Conservation (phyloP, 129 eudicot species). For the Escallonia herrerae region DNA sequence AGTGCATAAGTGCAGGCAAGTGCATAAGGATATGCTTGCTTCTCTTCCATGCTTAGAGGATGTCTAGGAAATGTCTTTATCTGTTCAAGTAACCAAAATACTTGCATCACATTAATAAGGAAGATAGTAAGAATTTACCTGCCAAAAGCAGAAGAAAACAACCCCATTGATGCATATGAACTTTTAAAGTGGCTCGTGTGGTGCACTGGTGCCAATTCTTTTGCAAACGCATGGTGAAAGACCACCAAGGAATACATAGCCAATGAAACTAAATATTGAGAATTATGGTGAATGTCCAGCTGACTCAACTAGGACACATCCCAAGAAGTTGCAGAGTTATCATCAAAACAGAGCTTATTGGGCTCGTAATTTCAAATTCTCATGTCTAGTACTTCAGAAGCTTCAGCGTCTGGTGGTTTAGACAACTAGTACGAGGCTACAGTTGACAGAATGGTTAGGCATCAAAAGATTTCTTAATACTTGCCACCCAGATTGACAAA, state of each 20-base stretch:
- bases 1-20: too few species aligned
- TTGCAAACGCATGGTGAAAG: conserved; percentile 73
- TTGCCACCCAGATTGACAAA: too few species aligned
- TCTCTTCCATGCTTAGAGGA: too few species aligned
- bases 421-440: too few species aligned
- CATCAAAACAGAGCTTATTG: conserved; percentile 68
- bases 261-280: conserved; percentile 50
- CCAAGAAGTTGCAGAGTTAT: conserved; percentile 57
- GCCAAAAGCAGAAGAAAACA: conserved; percentile 90
- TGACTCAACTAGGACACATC: conserved; percentile 59
- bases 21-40: too few species aligned
- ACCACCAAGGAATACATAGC: conserved; percentile 82
- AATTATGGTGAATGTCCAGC: conserved; percentile 71
- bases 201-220: too few species aligned
- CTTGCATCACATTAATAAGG: background rate
- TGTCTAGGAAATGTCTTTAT: background rate
- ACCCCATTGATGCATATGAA: conserved; percentile 68
- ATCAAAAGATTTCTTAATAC: too few species aligned
- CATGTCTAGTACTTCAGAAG: too few species aligned
- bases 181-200: too few species aligned
- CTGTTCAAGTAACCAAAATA: background rate
- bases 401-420: too few species aligned
- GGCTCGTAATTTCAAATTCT: conserved; percentile 64
- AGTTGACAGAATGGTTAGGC: too few species aligned
- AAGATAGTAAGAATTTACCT: too few species aligned